Evolutionary conservation across 495 filamentous ascomycete species (phyloP).

Genomic region (Cercophora sp.): DNA sequence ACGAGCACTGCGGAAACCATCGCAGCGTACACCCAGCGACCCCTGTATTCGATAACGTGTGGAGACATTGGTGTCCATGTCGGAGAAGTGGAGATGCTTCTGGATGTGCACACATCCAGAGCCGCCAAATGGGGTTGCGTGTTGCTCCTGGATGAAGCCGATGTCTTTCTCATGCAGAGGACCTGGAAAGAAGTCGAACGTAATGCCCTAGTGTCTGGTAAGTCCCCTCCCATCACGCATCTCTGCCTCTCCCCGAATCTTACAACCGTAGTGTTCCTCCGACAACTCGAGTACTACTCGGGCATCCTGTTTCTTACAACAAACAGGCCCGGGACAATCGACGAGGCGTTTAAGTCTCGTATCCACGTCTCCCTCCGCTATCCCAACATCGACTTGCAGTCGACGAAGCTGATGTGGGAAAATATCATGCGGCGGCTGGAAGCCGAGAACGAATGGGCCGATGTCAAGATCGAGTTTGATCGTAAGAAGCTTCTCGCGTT

Average conservation of each 20-base stretch:
- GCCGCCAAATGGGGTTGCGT: neutral
- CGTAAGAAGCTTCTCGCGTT: constrained; percentile 14
- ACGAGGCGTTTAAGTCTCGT: constrained; percentile 4
- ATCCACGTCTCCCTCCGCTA: constrained; percentile 36
- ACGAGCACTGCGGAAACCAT: constrained; percentile 2
- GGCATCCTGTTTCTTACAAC: constrained; percentile 1
- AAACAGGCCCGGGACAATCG: neutral
- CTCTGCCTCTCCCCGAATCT: no score
- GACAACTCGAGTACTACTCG: constrained; percentile 1
- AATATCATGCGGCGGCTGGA: constrained; percentile 10
- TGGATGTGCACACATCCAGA: neutral
- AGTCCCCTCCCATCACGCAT: no score
- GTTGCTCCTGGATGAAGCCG: constrained; percentile 1
- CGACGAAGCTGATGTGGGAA: constrained; percentile 10
- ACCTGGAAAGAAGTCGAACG: neutral
- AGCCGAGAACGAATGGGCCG: constrained; percentile 9
- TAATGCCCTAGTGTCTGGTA: constrained; percentile 1
- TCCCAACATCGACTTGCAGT: constrained; percentile 22
- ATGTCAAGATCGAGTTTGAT: constrained; percentile 13
- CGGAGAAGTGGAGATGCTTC: neutral
- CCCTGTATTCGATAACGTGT: neutral
- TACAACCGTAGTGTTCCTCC: constrained; percentile 4
- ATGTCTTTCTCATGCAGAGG: neutral
- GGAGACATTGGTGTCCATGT: neutral
- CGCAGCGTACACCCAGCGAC: neutral